Conservation (phyloP, 2,329 filamentous ascomycete species). For the Orbilia quercus region DNA sequence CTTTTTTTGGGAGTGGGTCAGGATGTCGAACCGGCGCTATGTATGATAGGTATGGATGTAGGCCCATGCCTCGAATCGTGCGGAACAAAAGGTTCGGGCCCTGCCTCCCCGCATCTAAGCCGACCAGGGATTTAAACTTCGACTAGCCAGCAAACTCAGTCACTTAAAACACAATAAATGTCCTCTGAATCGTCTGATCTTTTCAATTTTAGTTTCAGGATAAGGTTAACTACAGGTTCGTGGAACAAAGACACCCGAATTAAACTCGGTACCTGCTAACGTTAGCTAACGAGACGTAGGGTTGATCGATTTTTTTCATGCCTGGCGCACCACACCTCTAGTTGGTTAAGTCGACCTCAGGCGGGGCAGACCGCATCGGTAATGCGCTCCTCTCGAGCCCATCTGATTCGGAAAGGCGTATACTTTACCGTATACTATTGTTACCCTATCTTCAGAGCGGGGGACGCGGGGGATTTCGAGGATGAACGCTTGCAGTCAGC, state of each 20-base stretch:
- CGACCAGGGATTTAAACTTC: conserved; percentile 37
- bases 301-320: conserved; percentile 7
- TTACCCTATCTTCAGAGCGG: conserved; percentile 31
- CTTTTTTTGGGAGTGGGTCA: conserved; percentile 7
- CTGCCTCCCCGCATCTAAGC: conserved; percentile 42
- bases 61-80: conserved; percentile 22
- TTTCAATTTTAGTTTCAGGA: conserved; percentile 16
- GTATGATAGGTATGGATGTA: conserved; percentile 5
- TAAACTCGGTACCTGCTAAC: conserved; percentile 5
- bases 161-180: conserved; percentile 21
- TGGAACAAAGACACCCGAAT: conserved; percentile 21
- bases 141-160: conserved; percentile 27
- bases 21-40: conserved; percentile 20
- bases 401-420: conserved; percentile 30
- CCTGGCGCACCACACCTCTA: conserved; percentile 9
- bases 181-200: conserved; percentile 48
- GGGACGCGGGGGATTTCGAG: conserved; percentile 28
- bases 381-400: conserved; percentile 22
- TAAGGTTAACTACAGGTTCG: conserved; percentile 17
- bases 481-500: background rate
- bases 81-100: conserved; percentile 41
- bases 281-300: conserved; percentile 18
- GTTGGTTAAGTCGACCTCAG: conserved; percentile 1
- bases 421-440: conserved; percentile 14
- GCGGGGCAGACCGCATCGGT: conserved; percentile 10